Base-by-base conservation (phyloP, 768 basidiomycete genomes). In the Tubosaeta sp. region DNA sequence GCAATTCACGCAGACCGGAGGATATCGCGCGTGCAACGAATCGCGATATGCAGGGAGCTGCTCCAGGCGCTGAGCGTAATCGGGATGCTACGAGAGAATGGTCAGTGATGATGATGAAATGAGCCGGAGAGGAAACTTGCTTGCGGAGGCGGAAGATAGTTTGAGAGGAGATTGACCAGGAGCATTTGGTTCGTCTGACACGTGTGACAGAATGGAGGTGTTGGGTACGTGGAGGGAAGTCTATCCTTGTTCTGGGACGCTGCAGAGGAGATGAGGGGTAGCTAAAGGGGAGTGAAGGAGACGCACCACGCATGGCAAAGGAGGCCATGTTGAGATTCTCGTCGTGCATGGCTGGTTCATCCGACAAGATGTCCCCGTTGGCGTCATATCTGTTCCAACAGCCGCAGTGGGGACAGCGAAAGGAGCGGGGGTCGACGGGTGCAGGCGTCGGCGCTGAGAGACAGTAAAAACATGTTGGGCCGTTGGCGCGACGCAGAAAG, bases 151-250 rank as follows among this genome's bases (percentile, higher is more conserved):
- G 93, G 93, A 1, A 95, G 78, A 67, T 95, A 97, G 61, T 88
- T 93, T 14, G 93, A 88, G 31, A 97, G 72, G 50, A 97, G 80
- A 67, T 93, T 91, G 55, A 89, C 74, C 48, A 92, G 74, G 35
- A 97, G 78, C 74, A 84, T 86, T 63, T 97, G 94, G 69, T 97
- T 97, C n/a, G 91, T 89, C 60, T 87, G 85, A 67, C 95, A 97
- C 7, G 82, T 82, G 59, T 87, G 84, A 70, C 94, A 97, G 72
- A 95, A 95, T 8, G 81, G 79, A 1, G 79, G 75, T 26, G 74
- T 76, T 50, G 58, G 59, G 52, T 85, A 86, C 50, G 75, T 65
- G 19, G 81, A 79, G 1, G 84, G 88, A 25, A 92, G 69, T 22
- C 81, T 79, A 64, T 88, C 81, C 61, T 81, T 87, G 60, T 80